phyloP scores from a whole-genome alignment of 352 stramenopile species.

The Pythium volutum region DNA sequence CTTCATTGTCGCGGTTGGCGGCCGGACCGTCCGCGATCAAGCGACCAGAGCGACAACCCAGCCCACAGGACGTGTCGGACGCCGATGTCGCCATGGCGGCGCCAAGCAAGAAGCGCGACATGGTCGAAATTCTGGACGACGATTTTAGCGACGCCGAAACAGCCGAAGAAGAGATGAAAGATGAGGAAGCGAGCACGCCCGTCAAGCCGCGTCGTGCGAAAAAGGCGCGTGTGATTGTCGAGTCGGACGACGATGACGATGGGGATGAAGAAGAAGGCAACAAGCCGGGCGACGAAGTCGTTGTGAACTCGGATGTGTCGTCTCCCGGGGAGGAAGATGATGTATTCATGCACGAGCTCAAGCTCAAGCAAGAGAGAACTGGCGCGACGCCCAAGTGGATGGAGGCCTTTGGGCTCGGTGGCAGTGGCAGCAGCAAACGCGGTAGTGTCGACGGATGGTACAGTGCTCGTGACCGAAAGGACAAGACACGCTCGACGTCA shows the following conservation, averaged over 20 bases:
- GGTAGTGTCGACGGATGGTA: constrained; percentile 22
- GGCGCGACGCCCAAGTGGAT: constrained; percentile 40
- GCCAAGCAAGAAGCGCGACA: constrained; percentile 26
- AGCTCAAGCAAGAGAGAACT: constrained; percentile 30
- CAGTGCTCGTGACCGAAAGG: constrained; percentile 20
- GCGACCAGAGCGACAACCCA: constrained; percentile 20
- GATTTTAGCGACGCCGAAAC: constrained; percentile 25
- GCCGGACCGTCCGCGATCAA: constrained; percentile 6
- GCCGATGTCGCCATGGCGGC: constrained; percentile 12
- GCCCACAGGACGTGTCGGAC: constrained; percentile 33
- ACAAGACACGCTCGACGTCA: constrained; percentile 2
- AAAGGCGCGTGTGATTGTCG: constrained; percentile 56
- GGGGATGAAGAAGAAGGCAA: constrained; percentile 32
- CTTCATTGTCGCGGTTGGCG: constrained; percentile 10
- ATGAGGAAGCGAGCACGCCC: constrained; percentile 43
- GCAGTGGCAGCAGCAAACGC: constrained; percentile 4
- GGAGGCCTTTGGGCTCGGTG: constrained; percentile 37
- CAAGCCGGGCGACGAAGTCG: not conserved
- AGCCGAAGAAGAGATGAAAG: constrained; percentile 17
- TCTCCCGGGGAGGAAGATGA: constrained; percentile 39
- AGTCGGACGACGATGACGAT: constrained; percentile 50
- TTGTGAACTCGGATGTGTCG: constrained; percentile 45
- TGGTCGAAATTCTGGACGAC: constrained; percentile 33
- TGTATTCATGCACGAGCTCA: constrained; percentile 30
- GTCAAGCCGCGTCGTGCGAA: constrained; percentile 39